Evolutionary conservation across 805 yeast genomes (phyloP), one percentile per base, ranked within the genome.

Genomic region (Starmerella sp.): DNA sequence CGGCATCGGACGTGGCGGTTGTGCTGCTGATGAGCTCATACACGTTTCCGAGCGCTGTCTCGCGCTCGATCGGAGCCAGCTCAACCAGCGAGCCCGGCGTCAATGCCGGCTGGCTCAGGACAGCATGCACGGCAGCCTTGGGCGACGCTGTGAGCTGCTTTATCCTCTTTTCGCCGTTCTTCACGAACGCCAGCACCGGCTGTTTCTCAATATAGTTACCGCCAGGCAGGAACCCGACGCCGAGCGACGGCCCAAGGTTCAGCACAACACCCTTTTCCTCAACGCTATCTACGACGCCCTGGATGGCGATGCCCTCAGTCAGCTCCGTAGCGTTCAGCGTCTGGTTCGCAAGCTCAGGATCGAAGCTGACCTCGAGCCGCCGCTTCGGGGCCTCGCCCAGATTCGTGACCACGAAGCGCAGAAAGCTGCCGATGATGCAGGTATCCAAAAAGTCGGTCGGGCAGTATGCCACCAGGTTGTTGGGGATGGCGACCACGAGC

Each of bases 241-340:
- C 77, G 14, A 45, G 28, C 4, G 45, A 29, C 15, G 39, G 52
- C 36, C 97, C 97, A 41, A 84, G 68, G 62, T 83, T 84, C 44
- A 91, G 70, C 54, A 86, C 79, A 29, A 81, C 77, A 70, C 98
- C 98, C 67, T 88, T 96, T 67, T 93, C 99, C 75, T 93, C 97
- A 29, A 86, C 70, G 48, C 95, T 83, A 58, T 75, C 77, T 28
- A 93, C 81, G 2, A 86, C 75, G 29, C 82, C 90, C 70, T 93
- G 98, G 2, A 93, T 66, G 4, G 84, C 66, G 56, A 78, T 74
- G 45, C 87, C 88, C 31, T 74, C 63, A 49, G 86, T 69, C 17
- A 66, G 54, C 66, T 89, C 97, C 46, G 83, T 89, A 5, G 73
- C 77, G 8, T 73, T 76, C 55, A 89, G 70, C 13, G 71, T 57